phyloP scores from a whole-genome alignment of 805 yeast genomes.

The Hanseniaspora vineae region DNA sequence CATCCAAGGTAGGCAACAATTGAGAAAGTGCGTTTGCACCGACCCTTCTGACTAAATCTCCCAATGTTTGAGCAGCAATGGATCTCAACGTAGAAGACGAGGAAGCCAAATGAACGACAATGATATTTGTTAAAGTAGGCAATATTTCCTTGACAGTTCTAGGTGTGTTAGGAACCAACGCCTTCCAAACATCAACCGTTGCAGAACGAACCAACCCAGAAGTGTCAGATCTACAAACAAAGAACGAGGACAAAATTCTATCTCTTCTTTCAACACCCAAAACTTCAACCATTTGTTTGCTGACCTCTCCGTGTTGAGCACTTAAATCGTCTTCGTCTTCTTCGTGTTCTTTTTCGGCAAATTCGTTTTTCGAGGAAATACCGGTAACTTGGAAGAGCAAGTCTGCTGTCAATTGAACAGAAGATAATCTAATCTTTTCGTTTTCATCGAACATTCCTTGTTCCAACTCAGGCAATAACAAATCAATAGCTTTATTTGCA shows the following conservation, averaged over 20 bases:
- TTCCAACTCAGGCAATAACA: constrained; percentile 88
- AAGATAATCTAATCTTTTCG: constrained; percentile 80
- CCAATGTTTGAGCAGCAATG: constrained; percentile 87
- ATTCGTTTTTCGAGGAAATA: constrained; percentile 63
- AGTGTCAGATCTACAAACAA: constrained; percentile 87
- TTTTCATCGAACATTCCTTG: constrained; percentile 71
- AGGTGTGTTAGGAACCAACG: constrained; percentile 91
- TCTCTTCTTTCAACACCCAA: constrained; percentile 86
- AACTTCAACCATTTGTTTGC: constrained; percentile 54
- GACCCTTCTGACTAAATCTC: constrained; percentile 88
- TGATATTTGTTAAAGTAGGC: constrained; percentile 66
- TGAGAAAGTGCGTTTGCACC: constrained; percentile 79
- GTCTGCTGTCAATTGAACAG: constrained; percentile 93
- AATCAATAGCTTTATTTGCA: constrained; percentile 84
- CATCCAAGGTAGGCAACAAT: constrained; percentile 72
- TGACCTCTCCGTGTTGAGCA: constrained; percentile 37
- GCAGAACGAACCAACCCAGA: constrained; percentile 79
- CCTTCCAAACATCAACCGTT: constrained; percentile 92
- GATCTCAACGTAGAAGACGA: constrained; percentile 63
- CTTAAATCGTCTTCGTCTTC: constrained; percentile 27
- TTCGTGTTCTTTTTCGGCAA: constrained; percentile 35
- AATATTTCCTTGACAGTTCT: constrained; percentile 84
- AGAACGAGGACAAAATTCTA: constrained; percentile 70
- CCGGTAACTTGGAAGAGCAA: constrained; percentile 90
- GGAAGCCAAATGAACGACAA: constrained; percentile 77